phyloP scores from a whole-genome alignment of 2,329 filamentous ascomycete species.

The Scedosporium apiospermum region DNA sequence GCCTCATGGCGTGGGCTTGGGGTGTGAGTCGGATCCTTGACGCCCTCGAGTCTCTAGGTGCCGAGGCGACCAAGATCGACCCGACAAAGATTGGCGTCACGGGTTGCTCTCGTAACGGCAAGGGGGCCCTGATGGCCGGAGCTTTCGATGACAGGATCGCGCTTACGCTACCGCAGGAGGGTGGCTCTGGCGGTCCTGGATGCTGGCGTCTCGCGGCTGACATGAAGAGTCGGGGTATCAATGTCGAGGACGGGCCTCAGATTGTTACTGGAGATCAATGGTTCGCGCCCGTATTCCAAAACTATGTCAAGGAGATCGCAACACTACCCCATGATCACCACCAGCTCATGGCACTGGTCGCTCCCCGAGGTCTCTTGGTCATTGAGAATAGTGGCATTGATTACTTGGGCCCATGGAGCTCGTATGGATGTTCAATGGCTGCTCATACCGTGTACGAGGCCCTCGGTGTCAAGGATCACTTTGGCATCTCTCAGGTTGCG shows the following conservation, averaged over 20 bases:
- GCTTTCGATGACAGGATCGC: slow-evolving; percentile 35
- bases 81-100: slow-evolving; percentile 30
- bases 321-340: slow-evolving; percentile 43
- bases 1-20: slow-evolving; percentile 41
- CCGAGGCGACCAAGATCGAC: slow-evolving; percentile 24
- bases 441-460: background rate
- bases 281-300: slow-evolving; percentile 41
- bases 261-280: slow-evolving; percentile 45
- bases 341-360: slow-evolving; percentile 44
- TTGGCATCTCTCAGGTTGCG: slow-evolving; percentile 4
- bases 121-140: slow-evolving; percentile 39
- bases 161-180: slow-evolving; percentile 37
- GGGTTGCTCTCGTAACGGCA: slow-evolving; percentile 41
- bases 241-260: slow-evolving; percentile 38
- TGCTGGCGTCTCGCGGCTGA: slow-evolving; percentile 32
- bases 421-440: slow-evolving; percentile 26
- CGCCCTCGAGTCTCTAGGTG: slow-evolving; percentile 28
- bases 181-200: slow-evolving; percentile 36
- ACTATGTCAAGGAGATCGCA: slow-evolving; percentile 35
- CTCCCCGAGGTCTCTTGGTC: slow-evolving; percentile 43
- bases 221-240: slow-evolving; percentile 30
- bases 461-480: background rate
- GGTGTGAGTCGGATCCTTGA: slow-evolving; percentile 38
- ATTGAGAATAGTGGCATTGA: slow-evolving; percentile 48
- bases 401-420: slow-evolving; percentile 44